Conservation (phyloP, 768 basidiomycete genomes). For the Lyophyllum atratum region DNA sequence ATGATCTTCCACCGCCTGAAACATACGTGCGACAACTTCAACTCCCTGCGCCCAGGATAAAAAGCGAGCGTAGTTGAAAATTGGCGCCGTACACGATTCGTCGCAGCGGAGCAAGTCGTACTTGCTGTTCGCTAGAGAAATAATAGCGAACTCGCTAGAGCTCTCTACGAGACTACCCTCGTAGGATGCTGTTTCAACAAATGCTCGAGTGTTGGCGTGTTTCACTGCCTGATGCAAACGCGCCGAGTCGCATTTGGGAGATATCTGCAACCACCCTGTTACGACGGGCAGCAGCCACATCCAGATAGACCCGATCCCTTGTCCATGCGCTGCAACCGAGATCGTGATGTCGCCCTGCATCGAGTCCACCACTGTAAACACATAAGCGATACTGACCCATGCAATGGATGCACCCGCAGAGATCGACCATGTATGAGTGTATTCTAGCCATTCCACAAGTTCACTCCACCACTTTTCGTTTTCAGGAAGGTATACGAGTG, state of each 20-base stretch:
- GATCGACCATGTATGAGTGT: constrained; percentile 40
- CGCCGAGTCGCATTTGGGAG: constrained; percentile 37
- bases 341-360: constrained; percentile 16
- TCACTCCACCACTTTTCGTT: constrained; percentile 41
- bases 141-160: constrained; percentile 1
- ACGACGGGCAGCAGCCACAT: constrained; percentile 31
- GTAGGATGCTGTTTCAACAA: constrained; percentile 10
- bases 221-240: constrained; percentile 31
- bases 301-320: constrained; percentile 42
- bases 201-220: constrained; percentile 28
- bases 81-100: constrained; percentile 13
- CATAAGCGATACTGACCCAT: constrained; percentile 43
- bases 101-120: constrained; percentile 8
- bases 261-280: constrained; percentile 41
- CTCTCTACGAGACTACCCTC: too few relatives aligned
- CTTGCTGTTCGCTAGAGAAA: not conserved
- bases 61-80: constrained; percentile 25
- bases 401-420: constrained; percentile 38
- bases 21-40: constrained; percentile 11
- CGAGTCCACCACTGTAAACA: constrained; percentile 34
- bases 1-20: constrained; percentile 5
- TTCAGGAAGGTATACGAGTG: constrained; percentile 36
- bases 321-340: constrained; percentile 31
- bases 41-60: constrained; percentile 19
- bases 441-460: constrained; percentile 31